Base-by-base conservation (phyloP, 2,329 filamentous ascomycete species). In the Hypoxylon sp. region DNA sequence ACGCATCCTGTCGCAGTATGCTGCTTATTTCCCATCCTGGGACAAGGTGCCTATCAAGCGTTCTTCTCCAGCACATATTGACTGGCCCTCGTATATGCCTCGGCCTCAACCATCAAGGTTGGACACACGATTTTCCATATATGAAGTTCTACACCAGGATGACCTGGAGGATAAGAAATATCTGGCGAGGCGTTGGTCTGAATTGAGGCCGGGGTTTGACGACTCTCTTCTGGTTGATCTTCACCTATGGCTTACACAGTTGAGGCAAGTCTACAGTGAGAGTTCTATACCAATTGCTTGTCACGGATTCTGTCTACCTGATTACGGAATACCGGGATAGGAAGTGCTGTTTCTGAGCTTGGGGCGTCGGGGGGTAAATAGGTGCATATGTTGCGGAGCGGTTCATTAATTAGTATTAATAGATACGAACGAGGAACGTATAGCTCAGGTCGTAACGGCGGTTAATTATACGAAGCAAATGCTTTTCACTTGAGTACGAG, bases 261-360 rank as follows among this genome's bases (percentile, higher is more conserved):
- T 62, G 23, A 48, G 30, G n/a, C 30, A 43, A 21, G 13, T 36
- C 4, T 46, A 46, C 10, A 21, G 46, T 19, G 17, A 14, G 19
- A 11, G 13, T 28, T 30, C 13, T 14, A 32, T 25, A 6, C 32
- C 48, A 11, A 34, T 51, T 23, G 63, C 41, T 21, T 60, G 48
- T 11, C 66, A 69, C 43, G 63, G 63, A 9, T 66, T 69, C 50
- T 69, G 66, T 17, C 17, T 41, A 10, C 34, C 58, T 17, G 59
- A 66, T 21, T 69, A 65, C 28, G 66, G 66, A 7, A 11, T 69
- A 13, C 66, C 58, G 7, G 14, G 17, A 17, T 43, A 43, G 17
- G 38, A 43, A 19, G 19, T 43, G 17, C 9, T 21, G 10, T 13
- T 7, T 4, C 17, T 11, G 38, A 43, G 17, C 38, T 43, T 7